phyloP scores from a whole-genome alignment of 148 eudicot genomes.

The Polygonum aviculare region DNA sequence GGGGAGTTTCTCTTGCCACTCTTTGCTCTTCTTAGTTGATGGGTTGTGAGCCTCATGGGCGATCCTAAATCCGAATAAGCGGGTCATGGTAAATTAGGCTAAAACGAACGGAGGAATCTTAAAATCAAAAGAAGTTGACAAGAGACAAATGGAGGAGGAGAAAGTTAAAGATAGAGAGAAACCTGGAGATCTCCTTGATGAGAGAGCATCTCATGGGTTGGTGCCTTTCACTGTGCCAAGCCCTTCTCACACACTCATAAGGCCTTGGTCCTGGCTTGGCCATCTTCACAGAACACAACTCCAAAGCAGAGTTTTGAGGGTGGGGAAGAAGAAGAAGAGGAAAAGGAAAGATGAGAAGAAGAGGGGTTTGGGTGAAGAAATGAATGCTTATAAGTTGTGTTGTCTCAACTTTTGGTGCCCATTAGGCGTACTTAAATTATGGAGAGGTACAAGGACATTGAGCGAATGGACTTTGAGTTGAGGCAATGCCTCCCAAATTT shows the following conservation, averaged over 20 bases:
- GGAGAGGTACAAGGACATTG: neutral
- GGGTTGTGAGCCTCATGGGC: conserved; percentile 59
- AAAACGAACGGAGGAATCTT: neutral
- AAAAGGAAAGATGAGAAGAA: neutral
- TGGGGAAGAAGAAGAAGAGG: neutral
- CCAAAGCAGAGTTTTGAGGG: neutral
- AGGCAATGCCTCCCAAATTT: neutral
- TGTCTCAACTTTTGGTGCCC: neutral
- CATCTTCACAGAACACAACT: conserved; percentile 30
- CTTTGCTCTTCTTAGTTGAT: conserved; percentile 64
- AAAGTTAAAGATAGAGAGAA: conserved; percentile 37
- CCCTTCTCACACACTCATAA: conserved; percentile 85
- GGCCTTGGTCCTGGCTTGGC: conserved; percentile 81
- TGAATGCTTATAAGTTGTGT: neutral
- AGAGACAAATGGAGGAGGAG: neutral
- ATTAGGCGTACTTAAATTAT: neutral
- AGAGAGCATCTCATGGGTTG: conserved; percentile 84
- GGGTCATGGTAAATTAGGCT: neutral
- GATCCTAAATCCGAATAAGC: conserved; percentile 24
- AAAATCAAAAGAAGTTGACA: no score
- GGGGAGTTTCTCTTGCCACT: conserved; percentile 91
- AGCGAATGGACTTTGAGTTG: neutral
- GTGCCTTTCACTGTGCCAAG: conserved; percentile 88
- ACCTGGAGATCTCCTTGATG: conserved; percentile 83
- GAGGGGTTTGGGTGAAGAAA: neutral